Evolutionary conservation across 2,329 filamentous ascomycete genomes (phyloP), one percentile per base, ranked within the genome.

Genomic region (Exophiala bonariae): DNA sequence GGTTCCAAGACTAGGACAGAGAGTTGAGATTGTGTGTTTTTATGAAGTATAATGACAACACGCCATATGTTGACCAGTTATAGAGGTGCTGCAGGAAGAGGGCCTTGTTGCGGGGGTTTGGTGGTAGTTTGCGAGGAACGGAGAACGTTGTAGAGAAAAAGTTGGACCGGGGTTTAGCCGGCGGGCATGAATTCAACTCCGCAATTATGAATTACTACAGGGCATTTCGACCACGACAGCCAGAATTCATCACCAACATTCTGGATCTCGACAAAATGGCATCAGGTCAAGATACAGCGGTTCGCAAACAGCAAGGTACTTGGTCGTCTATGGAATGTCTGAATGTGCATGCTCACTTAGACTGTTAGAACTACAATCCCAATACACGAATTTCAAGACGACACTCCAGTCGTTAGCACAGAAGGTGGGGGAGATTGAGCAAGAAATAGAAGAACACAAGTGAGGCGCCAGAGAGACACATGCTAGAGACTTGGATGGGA

Each of bases 401-500:
- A 82, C 77, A 26, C 80, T 99, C 49, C 92, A 97, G 71, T 88
- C 93, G 64, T 83, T 99, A 62, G 93, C 93, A 22, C 86, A 90
- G 64, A 97, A 96, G 69, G 96, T 99, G 60, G 93, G 93, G 32
- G 91, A 97, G 65, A 91, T 99, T 47, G 93, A 99, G 73, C 89
- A 96, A 67, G 93, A 97, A 68, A 85, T 88, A 16, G 93, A 99
- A 69, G 93, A 99, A 68, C 93, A 99, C 77, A 97, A 96, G 93
- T 97, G 73, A 66, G 86, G 14, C 22, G n/a, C 31, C 6, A 34
- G 6, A 11, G 23, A 6, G 6, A 26, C 11, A 26, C 11, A 26
- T 26, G 11, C 6, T 34, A 14, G 5, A 7, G n/a, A 34, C 28
- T 31, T n/a, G 32, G 32, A 7, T 6, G 17, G 7, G 14, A 34